Base-by-base conservation (phyloP, 176 grass and related monocot genomes). In the Puya raimondii region DNA sequence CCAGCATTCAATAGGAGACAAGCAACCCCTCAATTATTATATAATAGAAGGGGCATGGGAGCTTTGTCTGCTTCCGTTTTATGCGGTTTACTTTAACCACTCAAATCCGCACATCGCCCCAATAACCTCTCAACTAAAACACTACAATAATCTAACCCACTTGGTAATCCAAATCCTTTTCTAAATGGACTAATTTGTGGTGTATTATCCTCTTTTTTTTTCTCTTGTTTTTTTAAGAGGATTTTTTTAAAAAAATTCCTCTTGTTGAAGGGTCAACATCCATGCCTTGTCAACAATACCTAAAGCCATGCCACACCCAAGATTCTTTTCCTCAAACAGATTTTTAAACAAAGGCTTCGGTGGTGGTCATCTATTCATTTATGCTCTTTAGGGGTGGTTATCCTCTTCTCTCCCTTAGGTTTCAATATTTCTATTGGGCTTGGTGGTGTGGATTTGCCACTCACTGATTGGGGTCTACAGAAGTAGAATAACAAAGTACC, bases 261-360 rank as follows among this genome's bases (percentile, higher is more conserved):
- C 76, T 71, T 78, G 83, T 86, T 82, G 78, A 65, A 59, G 65
- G 68, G 88, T 91, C 88, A 73, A 73, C 88, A 86, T 86, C 83
- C 65, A 67, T 85, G 76, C 59, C 72, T 85, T 83, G 69, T 85
- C 83, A 77, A 78, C 76, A 23, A 47, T 56, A 86, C 88, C 77
- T 86, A 86, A 86, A 81, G 65, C 74, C 47, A 74, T 67, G 54
- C 56, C 21, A 10, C 15, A 64, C 64, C 56, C 42, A 71, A 77
- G 76, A 75, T 73, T 76, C 54, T 33, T 78, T 78, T 75, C 80
- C 51, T 52, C 59, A 76, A 63, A 47, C 14, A 69, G 16, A 47
- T 18, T 7, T 20, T 61, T 61, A 61, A 61, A 61, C 56, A 22
- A 61, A 18, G 4, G 15, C n/a, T n/a, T 18, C 17, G 3, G 21